Evolutionary conservation across 306 rosid species (phyloP).

Genomic region (Trifolium subterraneum): DNA sequence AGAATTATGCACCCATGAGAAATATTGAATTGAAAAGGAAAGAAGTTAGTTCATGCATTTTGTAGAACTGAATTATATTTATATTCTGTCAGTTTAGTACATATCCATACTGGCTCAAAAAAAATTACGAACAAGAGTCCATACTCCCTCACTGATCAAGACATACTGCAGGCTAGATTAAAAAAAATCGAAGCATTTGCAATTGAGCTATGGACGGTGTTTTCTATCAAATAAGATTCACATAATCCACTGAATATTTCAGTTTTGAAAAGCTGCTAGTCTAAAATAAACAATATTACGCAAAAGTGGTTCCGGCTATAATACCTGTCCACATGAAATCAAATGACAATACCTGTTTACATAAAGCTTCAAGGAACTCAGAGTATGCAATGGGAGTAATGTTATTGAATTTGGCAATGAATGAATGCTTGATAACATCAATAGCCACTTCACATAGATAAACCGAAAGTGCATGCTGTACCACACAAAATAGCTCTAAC

Average conservation of each 20-base stretch:
- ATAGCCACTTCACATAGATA: conserved; percentile 82
- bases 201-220: not conserved
- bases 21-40: conserved; percentile 6
- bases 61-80: not conserved
- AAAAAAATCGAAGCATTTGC: not conserved
- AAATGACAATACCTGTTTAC: conserved; percentile 74
- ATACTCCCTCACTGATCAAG: too few species aligned
- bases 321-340: conserved; percentile 8
- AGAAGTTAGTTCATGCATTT: not conserved
- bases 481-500: conserved; percentile 42
- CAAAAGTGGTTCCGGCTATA: too few species aligned
- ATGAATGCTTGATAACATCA: conserved; percentile 91
- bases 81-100: not conserved
- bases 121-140: too few species aligned
- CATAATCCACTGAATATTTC: conserved; percentile 17
- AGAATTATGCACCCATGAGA: conserved; percentile 11
- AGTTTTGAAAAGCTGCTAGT: conserved; percentile 1
- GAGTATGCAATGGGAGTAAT: conserved; percentile 86
- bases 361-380: conserved; percentile 94
- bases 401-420: conserved; percentile 90
- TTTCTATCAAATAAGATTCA: not conserved
- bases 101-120: too few species aligned
- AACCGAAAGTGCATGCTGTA: conserved; percentile 80
- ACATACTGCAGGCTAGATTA: too few species aligned
- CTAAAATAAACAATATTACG: too few species aligned